Evolutionary conservation across 805 yeast genomes (phyloP).

Genomic region (Wickerhamiella azymoides): DNA sequence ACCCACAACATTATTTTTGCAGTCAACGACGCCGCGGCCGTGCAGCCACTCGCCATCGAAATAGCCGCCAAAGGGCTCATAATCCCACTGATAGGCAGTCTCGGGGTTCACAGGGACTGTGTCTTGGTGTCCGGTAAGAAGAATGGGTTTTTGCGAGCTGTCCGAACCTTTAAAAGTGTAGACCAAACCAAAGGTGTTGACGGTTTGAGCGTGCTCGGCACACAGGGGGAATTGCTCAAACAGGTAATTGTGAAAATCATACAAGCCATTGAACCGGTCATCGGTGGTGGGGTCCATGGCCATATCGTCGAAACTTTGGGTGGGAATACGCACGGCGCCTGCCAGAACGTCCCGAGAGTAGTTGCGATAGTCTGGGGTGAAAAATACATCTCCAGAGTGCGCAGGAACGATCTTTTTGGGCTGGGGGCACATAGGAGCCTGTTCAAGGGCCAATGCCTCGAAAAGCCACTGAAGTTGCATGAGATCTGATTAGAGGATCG

Average conservation of each 20-base stretch:
- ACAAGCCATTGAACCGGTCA: slow-evolving; percentile 36
- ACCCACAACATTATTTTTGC: slow-evolving; percentile 54
- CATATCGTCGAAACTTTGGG: slow-evolving; percentile 47
- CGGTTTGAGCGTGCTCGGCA: slow-evolving; percentile 30
- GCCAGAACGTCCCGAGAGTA: slow-evolving; percentile 11
- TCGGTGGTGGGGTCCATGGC: slow-evolving; percentile 33
- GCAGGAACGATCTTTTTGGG: slow-evolving; percentile 2
- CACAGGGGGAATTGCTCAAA: slow-evolving; percentile 42
- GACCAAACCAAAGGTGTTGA: slow-evolving; percentile 51
- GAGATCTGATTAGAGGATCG: background rate
- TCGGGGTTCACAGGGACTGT: slow-evolving; percentile 59
- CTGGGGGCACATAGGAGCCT: slow-evolving; percentile 9
- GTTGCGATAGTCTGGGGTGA: slow-evolving; percentile 8
- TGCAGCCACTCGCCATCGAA: slow-evolving; percentile 52
- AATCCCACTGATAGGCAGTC: slow-evolving; percentile 44
- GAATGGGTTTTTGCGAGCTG: slow-evolving; percentile 40
- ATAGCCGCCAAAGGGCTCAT: slow-evolving; percentile 52
- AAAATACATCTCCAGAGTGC: slow-evolving; percentile 9
- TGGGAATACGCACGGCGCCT: slow-evolving; percentile 51
- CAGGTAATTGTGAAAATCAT: slow-evolving; percentile 40
- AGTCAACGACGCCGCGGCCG: slow-evolving; percentile 71
- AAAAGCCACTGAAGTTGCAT: background rate
- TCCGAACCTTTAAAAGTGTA: slow-evolving; percentile 44
- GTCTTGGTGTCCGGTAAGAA: slow-evolving; percentile 68
- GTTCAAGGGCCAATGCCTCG: background rate